phyloP scores from a whole-genome alignment of 768 basidiomycete species.

The Serpula lacrymans region DNA sequence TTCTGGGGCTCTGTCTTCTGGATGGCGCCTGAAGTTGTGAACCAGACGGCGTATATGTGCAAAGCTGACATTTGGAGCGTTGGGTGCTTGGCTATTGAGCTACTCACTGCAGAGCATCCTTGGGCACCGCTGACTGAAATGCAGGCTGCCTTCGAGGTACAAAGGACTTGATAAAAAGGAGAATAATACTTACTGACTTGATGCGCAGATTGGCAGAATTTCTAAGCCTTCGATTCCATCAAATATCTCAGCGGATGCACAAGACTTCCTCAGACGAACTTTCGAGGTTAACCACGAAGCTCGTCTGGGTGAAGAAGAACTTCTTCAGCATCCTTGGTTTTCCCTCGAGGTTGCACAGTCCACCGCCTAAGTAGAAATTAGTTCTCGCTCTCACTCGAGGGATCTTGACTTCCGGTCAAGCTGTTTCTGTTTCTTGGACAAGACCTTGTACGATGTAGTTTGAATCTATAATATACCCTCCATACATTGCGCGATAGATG shows the following conservation, averaged over 20 bases:
- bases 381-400: too few relatives aligned
- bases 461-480: too few relatives aligned
- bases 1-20: constrained; percentile 98
- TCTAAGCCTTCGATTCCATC: constrained; percentile 85
- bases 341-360: too few relatives aligned
- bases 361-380: too few relatives aligned
- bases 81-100: constrained; percentile 92
- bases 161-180: constrained; percentile 3
- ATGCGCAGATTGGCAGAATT: constrained; percentile 79
- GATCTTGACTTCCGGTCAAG: too few relatives aligned
- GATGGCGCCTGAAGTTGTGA: constrained; percentile 99
- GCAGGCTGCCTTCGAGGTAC: constrained; percentile 97
- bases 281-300: constrained; percentile 82
- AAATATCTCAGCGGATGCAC: constrained; percentile 87
- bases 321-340: constrained; percentile 77
- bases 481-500: too few relatives aligned
- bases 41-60: constrained; percentile 86
- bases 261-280: constrained; percentile 80
- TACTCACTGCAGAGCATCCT: constrained; percentile 94
- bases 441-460: too few relatives aligned
- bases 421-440: too few relatives aligned
- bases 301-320: constrained; percentile 73
- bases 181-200: background rate
- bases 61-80: constrained; percentile 98
- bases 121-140: constrained; percentile 96